Percentiles rank a stretch among this genome's conserved stretches.
Evolutionary conservation across 2,329 filamentous ascomycete genomes (phyloP).

Genomic region (Colletotrichum sp.): DNA sequence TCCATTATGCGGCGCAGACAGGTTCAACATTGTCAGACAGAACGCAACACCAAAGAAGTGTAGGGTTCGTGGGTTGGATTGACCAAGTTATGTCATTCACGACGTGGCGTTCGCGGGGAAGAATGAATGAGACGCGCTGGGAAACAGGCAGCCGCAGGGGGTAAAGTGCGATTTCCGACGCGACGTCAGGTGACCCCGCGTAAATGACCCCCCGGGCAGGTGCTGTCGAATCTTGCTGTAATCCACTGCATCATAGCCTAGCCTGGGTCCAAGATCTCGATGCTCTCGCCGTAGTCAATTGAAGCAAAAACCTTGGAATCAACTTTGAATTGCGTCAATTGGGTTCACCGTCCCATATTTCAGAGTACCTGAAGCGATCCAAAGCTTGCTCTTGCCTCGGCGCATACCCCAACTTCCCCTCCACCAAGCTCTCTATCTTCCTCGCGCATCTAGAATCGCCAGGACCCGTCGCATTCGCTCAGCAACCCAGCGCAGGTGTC

Average conservation of each 20-base stretch:
- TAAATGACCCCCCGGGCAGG: not conserved
- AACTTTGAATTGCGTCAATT: not conserved
- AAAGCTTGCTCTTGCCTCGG: not conserved
- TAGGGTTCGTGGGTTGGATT: not conserved
- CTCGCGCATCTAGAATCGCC: not conserved
- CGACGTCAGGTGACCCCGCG: conserved; percentile 44
- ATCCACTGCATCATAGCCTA: not conserved
- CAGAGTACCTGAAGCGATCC: not conserved
- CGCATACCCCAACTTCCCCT: not conserved
- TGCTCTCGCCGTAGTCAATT: not conserved
- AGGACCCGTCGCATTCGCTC: not conserved
- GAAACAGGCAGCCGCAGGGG: conserved; percentile 1
- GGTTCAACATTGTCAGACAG: not conserved
- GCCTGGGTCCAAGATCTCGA: not conserved
- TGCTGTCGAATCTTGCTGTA: not conserved
- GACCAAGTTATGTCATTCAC: not conserved
- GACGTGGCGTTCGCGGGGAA: conserved; percentile 3
- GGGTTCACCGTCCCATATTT: not conserved
- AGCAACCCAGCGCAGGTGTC: not conserved
- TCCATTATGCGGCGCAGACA: conserved; percentile 34
- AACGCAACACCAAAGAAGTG: not conserved
- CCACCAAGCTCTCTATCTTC: not conserved
- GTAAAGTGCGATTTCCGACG: conserved; percentile 24
- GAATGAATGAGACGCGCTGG: conserved; percentile 2
- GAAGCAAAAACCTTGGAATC: not conserved